Conservation (phyloP, 1,139 yeast species). For the Diutina catenulata region DNA sequence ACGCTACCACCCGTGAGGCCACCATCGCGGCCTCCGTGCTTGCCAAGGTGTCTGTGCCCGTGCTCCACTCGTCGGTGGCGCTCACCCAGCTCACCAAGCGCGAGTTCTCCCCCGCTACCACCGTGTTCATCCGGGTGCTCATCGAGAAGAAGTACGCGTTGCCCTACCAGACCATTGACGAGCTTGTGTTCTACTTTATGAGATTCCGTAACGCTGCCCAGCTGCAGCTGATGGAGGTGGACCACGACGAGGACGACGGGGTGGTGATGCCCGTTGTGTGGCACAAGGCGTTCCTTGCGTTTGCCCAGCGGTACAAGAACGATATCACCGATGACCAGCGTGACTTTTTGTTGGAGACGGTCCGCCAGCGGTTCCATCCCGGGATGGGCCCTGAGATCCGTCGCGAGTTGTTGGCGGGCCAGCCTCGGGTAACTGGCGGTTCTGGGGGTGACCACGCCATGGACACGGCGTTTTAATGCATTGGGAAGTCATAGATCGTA, state of each 20-base stretch:
- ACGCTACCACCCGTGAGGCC: conserved; percentile 87
- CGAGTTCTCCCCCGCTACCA: conserved; percentile 80
- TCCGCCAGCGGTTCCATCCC: conserved; percentile 80
- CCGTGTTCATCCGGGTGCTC: conserved; percentile 79
- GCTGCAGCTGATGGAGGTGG: not conserved
- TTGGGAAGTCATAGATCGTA: not conserved
- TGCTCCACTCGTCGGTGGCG: conserved; percentile 92
- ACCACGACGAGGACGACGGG: conserved; percentile 18
- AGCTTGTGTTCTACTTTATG: conserved; percentile 90
- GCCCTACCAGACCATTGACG: conserved; percentile 94
- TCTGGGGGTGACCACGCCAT: conserved; percentile 20
- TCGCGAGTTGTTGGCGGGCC: conserved; percentile 83
- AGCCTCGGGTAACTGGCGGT: not conserved
- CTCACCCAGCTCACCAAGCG: conserved; percentile 72
- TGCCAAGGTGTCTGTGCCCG: conserved; percentile 84
- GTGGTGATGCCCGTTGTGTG: conserved; percentile 85
- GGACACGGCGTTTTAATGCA: conserved; percentile 26
- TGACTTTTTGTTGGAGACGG: conserved; percentile 82
- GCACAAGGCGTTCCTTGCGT: conserved; percentile 91
- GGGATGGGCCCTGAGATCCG: conserved; percentile 91
- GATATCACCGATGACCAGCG: conserved; percentile 97
- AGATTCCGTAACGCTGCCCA: conserved; percentile 58
- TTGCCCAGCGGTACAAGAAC: conserved; percentile 92
- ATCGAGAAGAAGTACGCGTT: conserved; percentile 92
- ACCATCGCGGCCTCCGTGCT: conserved; percentile 90